Conservation (phyloP, 106 monocot genomes). For the Dioscorea alata region DNA sequence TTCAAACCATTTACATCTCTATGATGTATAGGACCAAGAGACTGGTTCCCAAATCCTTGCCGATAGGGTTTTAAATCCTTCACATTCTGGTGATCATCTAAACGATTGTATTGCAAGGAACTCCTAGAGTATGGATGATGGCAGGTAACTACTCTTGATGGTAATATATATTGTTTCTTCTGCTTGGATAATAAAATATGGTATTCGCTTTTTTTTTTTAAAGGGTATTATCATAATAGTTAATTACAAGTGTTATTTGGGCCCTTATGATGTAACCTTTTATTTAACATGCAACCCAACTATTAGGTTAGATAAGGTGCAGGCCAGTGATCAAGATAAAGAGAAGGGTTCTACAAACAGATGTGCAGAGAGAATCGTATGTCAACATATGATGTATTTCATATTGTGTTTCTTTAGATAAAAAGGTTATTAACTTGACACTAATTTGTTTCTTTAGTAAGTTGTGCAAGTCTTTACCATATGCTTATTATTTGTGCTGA, state of each 20-base stretch:
- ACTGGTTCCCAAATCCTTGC: slow-evolving; percentile 10
- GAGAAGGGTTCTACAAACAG: too few species aligned
- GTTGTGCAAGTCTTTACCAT: too few species aligned
- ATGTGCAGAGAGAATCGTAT: slow-evolving; percentile 20
- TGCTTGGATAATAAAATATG: background rate
- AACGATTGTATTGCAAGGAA: slow-evolving; percentile 19
- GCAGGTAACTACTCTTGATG: slow-evolving; percentile 23
- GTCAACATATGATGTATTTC: background rate
- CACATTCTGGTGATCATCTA: slow-evolving; percentile 4
- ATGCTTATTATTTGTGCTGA: too few species aligned
- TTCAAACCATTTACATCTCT: background rate
- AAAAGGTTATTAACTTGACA: too few species aligned
- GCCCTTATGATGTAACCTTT: background rate
- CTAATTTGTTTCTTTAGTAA: too few species aligned
- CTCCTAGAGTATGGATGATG: slow-evolving; percentile 10
- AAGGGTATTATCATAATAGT: background rate
- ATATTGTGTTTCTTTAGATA: too few species aligned
- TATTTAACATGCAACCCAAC: slow-evolving; percentile 7
- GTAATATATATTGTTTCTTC: background rate
- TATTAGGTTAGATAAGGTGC: slow-evolving; percentile 34
- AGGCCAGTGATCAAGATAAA: slow-evolving; percentile 21
- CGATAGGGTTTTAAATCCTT: slow-evolving; percentile 17
- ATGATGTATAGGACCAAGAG: slow-evolving; percentile 33
- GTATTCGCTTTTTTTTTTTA: too few species aligned
- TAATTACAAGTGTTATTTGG: slow-evolving; percentile 1